Evolutionary conservation across 1,284 basidiomycete genomes (phyloP).

Genomic region (Fomitiporia mediterranea): DNA sequence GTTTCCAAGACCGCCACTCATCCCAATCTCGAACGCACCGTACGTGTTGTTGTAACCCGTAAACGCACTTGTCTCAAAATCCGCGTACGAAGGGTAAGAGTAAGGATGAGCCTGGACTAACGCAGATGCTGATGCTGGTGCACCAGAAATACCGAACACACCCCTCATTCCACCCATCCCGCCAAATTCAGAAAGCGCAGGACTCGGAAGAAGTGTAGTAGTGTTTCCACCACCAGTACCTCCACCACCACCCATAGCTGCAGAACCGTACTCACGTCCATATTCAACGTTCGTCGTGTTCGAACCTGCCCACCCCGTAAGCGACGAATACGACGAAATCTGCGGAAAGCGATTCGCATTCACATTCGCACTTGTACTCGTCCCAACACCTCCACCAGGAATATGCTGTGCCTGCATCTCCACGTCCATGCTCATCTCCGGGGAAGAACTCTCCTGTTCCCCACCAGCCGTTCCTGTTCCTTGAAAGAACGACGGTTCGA

Average conservation of each 20-base stretch:
- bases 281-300: neutral
- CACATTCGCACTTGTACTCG: neutral
- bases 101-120: neutral
- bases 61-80: neutral
- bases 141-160: neutral
- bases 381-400: neutral
- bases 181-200: neutral
- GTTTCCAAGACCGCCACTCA: neutral
- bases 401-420: neutral
- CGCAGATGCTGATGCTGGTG: neutral
- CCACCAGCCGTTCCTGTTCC: neutral
- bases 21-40: neutral
- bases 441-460: neutral
- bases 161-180: neutral
- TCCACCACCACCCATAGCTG: no score
- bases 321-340: conserved; percentile 18
- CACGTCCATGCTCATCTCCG: neutral
- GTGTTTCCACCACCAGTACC: neutral
- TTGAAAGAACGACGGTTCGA: neutral
- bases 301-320: conserved; percentile 17
- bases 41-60: no score
- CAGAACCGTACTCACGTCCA: no score
- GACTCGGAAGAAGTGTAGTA: neutral
- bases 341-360: neutral
- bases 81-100: neutral